A percentile compares a stretch with the other conserved stretches of the same genome.
These are phyloP conservation scores for Naematelia aurantialba DNA, from an alignment of 768 basidiomycete genomes.

Conservation along the genomic window DNA sequence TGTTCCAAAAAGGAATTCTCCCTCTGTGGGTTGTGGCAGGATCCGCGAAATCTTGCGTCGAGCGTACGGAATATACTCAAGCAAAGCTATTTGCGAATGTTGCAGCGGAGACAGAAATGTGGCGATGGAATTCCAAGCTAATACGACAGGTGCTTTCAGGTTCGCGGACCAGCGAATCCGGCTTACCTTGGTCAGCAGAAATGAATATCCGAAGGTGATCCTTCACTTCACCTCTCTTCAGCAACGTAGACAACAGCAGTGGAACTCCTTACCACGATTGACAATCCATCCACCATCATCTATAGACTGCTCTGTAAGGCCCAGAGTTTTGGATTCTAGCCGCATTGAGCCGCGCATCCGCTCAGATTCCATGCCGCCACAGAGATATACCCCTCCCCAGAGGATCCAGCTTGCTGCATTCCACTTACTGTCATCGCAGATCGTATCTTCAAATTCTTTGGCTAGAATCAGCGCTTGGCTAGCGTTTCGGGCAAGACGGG, in stretches of 20 bases:
- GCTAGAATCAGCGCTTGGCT: constrained; percentile 17
- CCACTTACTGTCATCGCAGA: constrained; percentile 13
- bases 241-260: neutral
- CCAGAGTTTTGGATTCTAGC: neutral
- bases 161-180: neutral
- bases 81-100: constrained; percentile 6
- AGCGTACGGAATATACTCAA: constrained; percentile 28
- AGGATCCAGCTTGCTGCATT: constrained; percentile 28
- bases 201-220: constrained; percentile 14
- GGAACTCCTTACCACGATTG: constrained; percentile 8
- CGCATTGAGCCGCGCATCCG: too few species aligned
- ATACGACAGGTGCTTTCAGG: neutral
- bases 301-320: neutral
- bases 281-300: constrained; percentile 29
- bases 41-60: constrained; percentile 19
- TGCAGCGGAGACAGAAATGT: constrained; percentile 1
- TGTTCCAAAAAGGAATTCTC: constrained; percentile 6
- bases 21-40: neutral
- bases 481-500: constrained; percentile 24
- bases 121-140: constrained; percentile 2
- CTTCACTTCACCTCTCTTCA: constrained; percentile 10
- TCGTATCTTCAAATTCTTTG: constrained; percentile 28
- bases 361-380: constrained; percentile 10
- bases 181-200: constrained; percentile 12
- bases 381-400: constrained; percentile 23